These are phyloP conservation scores for Wickerhamomyces subpelliculosus DNA, from an alignment of 805 yeast species.

Conservation along the genomic window DNA sequence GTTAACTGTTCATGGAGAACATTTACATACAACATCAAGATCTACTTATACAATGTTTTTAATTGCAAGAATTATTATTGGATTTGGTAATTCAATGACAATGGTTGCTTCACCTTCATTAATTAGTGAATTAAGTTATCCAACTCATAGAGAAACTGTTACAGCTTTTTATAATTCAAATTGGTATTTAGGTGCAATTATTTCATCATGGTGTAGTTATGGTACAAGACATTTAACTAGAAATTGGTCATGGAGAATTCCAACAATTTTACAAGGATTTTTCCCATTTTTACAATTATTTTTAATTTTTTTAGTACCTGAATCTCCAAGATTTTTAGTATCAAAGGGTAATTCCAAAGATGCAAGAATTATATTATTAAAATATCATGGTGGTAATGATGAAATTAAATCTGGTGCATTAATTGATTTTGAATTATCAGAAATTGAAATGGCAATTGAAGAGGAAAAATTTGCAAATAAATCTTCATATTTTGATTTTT, in stretches of 20 bases:
- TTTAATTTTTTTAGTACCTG: slow-evolving; percentile 27
- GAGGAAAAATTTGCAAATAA: slow-evolving; percentile 29
- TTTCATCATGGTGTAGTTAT: slow-evolving; percentile 41
- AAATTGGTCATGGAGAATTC: slow-evolving; percentile 43
- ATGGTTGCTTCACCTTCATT: slow-evolving; percentile 37
- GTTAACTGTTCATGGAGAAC: slow-evolving; percentile 5
- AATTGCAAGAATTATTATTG: slow-evolving; percentile 33
- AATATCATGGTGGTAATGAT: slow-evolving; percentile 28
- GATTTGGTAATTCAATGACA: slow-evolving; percentile 37
- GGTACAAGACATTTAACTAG: slow-evolving; percentile 27
- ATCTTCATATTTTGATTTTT: slow-evolving; percentile 32
- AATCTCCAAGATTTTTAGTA: slow-evolving; percentile 36
- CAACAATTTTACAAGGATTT: slow-evolving; percentile 39
- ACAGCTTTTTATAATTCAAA: slow-evolving; percentile 43
- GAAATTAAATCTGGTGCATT: slow-evolving; percentile 14
- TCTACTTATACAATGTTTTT: slow-evolving; percentile 2
- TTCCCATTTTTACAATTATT: slow-evolving; percentile 23
- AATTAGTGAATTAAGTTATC: slow-evolving; percentile 42
- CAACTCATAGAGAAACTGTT: slow-evolving; percentile 32
- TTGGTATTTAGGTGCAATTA: slow-evolving; percentile 40
- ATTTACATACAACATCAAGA: neutral
- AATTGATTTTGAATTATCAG: slow-evolving; percentile 32
- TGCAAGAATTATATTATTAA: slow-evolving; percentile 32
- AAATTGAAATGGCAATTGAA: slow-evolving; percentile 32
- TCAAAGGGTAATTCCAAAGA: slow-evolving; percentile 31